phyloP scores from a whole-genome alignment of 371 early-diverging fungal genomes.

The Mucor sp. region DNA sequence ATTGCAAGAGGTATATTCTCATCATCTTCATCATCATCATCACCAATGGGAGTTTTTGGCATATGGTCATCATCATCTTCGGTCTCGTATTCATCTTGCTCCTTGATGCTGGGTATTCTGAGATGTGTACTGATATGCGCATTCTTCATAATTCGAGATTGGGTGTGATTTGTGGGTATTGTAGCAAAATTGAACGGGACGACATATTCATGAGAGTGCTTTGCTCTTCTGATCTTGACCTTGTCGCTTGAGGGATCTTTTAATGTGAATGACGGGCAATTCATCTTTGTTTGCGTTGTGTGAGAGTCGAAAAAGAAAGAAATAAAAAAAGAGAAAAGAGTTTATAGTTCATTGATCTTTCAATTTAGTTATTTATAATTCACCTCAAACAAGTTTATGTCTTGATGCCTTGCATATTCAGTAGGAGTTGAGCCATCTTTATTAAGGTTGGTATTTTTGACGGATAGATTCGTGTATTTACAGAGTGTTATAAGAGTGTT shows the following conservation, averaged over 20 bases:
- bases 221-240: not conserved
- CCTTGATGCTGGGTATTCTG: not conserved
- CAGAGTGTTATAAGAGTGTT: not conserved
- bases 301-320: not conserved
- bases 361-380: not conserved
- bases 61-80: not conserved
- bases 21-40: slow-evolving; percentile 7
- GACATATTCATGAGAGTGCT: not conserved
- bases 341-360: not conserved
- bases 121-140: not conserved
- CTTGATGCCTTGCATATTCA: not conserved
- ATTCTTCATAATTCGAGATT: not conserved
- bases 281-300: not conserved
- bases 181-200: not conserved
- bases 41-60: not conserved
- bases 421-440: not conserved
- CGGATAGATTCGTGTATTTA: not conserved
- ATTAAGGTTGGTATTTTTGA: not conserved
- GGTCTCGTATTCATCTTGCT: not conserved
- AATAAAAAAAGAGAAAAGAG: not conserved
- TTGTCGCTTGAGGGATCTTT: not conserved
- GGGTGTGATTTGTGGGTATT: not conserved
- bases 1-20: slow-evolving; percentile 9
- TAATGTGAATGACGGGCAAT: not conserved
- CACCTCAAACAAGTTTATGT: not conserved